Base-by-base conservation (phyloP, 768 basidiomycete species). In the Gymnopilus dilepis region DNA sequence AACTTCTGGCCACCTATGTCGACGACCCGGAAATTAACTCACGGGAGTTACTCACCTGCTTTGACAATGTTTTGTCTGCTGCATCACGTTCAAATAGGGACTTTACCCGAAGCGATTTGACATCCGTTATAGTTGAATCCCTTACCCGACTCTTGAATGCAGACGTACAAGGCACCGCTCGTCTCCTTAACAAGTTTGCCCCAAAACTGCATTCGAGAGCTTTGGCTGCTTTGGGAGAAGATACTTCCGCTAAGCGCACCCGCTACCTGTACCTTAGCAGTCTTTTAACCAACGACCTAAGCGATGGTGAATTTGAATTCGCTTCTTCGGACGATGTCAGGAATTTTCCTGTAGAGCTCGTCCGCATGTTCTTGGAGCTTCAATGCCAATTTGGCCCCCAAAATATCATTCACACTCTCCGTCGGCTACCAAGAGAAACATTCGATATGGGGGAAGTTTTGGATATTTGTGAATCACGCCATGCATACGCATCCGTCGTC, bases 221-320 rank as follows among this genome's bases (percentile, higher is more conserved):
- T 3, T 70, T 97, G 48, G 71, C 80, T 9, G 67, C 66, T 13
- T 75, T 96, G 26, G 76, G 73, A 12, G 70, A 78, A 0, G 69
- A 76, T 19, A 77, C 74, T 15, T 55, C 63, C 28, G 59, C 60
- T 6, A 82, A 86, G 38, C 78, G 77, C 43, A 80, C 83, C 50
- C 88, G 88, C 59, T 90, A 91, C 64, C 77, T 83, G 7, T 99
- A 99, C 74, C 85, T 99, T 6, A 84, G 83, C 12, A 83, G 82
- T 66, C 80, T 99, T 6, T 77, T 97, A 15, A 83, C 87, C 17
- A 86, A 85, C 8, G 76, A 77, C 17, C 73, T 73, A 45, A 63
- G 69, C 2, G 79, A 82, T 17, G 82, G 86, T 6, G 77, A 76
- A 30, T 81, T 82, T 42, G 60, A 65, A 4, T 50, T 70, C 38